Percentiles rank a stretch among this genome's conserved stretches.
Evolutionary conservation across 2,329 filamentous ascomycete species (phyloP).

Genomic region (Trichoderma sp.): DNA sequence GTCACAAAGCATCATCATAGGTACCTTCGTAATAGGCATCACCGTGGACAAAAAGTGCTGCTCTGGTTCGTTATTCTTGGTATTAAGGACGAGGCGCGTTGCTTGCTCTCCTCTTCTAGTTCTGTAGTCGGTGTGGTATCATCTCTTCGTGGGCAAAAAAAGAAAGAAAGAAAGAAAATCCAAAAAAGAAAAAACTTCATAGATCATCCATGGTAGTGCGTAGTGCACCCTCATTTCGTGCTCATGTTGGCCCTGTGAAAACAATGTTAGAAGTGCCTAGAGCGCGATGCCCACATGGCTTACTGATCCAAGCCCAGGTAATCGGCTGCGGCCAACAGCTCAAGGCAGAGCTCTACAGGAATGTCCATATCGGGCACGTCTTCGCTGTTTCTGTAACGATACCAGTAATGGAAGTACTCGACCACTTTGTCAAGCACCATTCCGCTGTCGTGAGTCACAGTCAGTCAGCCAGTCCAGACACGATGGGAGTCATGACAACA

Average conservation of each 20-base stretch:
- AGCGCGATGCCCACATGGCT: conserved; percentile 24
- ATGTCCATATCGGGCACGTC: conserved; percentile 80
- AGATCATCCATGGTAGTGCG: not conserved
- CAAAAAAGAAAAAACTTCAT: too few relatives aligned
- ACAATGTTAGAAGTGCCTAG: conserved; percentile 29
- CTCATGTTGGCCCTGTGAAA: conserved; percentile 36
- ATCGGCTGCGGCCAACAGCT: conserved; percentile 74
- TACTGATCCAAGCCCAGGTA: conserved; percentile 65
- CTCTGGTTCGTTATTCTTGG: not conserved
- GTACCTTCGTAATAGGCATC: not conserved
- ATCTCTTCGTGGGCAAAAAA: conserved; percentile 2
- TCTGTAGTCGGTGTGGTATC: conserved; percentile 5
- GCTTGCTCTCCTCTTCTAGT: conserved; percentile 4
- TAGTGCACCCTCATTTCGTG: conserved; percentile 31
- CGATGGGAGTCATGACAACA: not conserved
- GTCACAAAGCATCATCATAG: not conserved
- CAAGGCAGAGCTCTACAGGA: conserved; percentile 72
- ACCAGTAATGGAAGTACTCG: conserved; percentile 81
- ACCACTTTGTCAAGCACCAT: conserved; percentile 75
- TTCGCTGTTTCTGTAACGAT: conserved; percentile 65
- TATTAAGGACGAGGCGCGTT: conserved; percentile 2
- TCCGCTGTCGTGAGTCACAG: conserved; percentile 48
- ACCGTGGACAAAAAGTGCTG: not conserved
- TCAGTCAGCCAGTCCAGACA: conserved; percentile 15
- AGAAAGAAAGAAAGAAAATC: too few relatives aligned